These are phyloP conservation scores for Metschnikowia henanensis DNA, from an alignment of 805 yeast species.

Conservation along the genomic window DNA sequence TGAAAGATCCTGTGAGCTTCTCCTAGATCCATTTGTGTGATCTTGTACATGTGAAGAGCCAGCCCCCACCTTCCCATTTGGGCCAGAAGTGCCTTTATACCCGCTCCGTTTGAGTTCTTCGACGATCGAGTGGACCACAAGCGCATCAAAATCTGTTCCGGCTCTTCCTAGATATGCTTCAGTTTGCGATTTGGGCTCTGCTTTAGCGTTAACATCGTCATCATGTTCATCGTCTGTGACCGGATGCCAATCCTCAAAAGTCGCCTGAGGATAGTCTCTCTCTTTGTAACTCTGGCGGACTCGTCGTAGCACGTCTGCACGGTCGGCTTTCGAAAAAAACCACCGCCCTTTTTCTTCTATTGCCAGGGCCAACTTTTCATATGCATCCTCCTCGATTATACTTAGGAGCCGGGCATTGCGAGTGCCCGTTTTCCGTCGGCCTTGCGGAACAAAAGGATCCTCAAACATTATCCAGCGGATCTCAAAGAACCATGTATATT, in stretches of 20 bases:
- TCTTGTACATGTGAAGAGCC: background rate
- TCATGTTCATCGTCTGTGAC: background rate
- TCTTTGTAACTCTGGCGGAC: conserved; percentile 9
- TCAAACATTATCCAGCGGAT: conserved; percentile 18
- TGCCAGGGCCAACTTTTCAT: conserved; percentile 1
- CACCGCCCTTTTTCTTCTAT: conserved; percentile 12
- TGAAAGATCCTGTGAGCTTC: too few species aligned
- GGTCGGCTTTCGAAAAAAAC: conserved; percentile 12
- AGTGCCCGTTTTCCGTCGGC: conserved; percentile 6
- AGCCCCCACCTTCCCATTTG: background rate
- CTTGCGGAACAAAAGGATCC: conserved; percentile 4
- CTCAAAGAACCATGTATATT: too few species aligned
- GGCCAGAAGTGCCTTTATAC: background rate
- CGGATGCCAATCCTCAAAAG: conserved; percentile 18
- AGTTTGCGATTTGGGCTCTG: too few species aligned
- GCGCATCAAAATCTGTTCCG: background rate
- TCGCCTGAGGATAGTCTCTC: conserved; percentile 15
- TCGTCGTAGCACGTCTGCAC: conserved; percentile 19
- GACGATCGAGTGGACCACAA: background rate
- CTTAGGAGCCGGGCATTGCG: conserved; percentile 10
- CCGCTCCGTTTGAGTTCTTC: background rate
- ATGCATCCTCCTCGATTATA: conserved; percentile 8
- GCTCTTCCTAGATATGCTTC: too few species aligned
- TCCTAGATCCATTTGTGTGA: too few species aligned
- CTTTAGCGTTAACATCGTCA: too few species aligned